These are phyloP conservation scores for Aureobasidium sp. DNA, from an alignment of 2,329 filamentous ascomycete species.

Conservation along the genomic window DNA sequence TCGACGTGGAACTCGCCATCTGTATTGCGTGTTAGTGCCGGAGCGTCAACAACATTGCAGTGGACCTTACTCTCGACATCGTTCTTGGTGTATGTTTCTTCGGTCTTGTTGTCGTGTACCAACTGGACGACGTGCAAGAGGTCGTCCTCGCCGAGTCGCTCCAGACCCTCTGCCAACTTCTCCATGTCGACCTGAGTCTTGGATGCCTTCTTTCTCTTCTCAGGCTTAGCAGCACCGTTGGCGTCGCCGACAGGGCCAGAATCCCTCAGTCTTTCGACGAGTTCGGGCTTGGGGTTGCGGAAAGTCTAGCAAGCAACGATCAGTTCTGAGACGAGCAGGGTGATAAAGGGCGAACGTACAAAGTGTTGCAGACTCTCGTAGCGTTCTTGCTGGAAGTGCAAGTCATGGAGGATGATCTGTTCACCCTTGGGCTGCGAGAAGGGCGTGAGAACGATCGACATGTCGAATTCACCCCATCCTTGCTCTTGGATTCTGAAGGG, in stretches of 20 bases:
- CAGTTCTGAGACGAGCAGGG: not conserved
- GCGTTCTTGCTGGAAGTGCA: conserved; percentile 74
- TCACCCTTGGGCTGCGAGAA: conserved; percentile 69
- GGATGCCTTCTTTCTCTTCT: conserved; percentile 59
- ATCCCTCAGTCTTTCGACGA: conserved; percentile 70
- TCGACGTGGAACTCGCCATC: conserved; percentile 98
- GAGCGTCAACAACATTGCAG: conserved; percentile 12
- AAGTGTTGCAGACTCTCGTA: conserved; percentile 80
- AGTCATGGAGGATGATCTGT: conserved; percentile 70
- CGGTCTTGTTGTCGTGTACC: conserved; percentile 93
- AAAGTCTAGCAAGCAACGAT: conserved; percentile 50
- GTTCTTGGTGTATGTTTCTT: conserved; percentile 93
- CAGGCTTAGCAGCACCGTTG: conserved; percentile 51
- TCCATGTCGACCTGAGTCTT: conserved; percentile 68
- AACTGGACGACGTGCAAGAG: conserved; percentile 91
- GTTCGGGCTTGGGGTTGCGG: conserved; percentile 84
- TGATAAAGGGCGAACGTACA: conserved; percentile 35
- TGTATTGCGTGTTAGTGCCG: conserved; percentile 30
- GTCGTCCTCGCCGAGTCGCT: conserved; percentile 87
- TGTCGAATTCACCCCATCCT: conserved; percentile 98
- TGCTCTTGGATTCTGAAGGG: conserved; percentile 89
- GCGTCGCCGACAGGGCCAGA: conserved; percentile 63
- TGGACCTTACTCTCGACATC: conserved; percentile 75
- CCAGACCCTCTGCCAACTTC: conserved; percentile 85
- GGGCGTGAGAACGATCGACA: conserved; percentile 73